Base-by-base conservation (phyloP, 257 asterid genomes). In the Fraxinus americana region DNA sequence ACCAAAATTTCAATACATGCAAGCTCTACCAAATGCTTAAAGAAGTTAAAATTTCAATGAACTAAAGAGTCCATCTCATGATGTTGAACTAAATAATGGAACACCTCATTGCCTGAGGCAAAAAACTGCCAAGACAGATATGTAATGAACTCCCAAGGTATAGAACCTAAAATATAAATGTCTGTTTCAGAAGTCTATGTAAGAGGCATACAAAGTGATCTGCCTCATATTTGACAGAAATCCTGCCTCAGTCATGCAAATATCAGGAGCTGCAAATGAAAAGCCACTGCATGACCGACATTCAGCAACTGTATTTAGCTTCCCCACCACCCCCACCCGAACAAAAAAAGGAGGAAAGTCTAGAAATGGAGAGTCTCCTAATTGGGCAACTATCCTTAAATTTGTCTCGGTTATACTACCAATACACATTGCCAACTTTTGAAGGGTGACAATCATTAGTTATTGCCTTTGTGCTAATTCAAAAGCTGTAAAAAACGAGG, bases 111-210 rank as follows among this genome's bases (percentile, higher is more conserved):
- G 30, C 71, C 10, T 0, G 71, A 67, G 59, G 59, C 45, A 61
- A 80, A 17, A 70, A 11, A 75, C 41, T 35, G 50, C 38, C 72
- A 52, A 3, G 23, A 54, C 34, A 57, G 36, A 77, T 34, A 21
- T 12, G 45, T 21, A 34, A 52, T 39, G 14, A 73, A n/a, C 70
- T 30, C 72, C 65, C 67, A 35, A 65, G 16, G 61, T 7, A 30
- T 54, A 59, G 12, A 19, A 27, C 70, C 70, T 67, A 5, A 67
- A 72, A 77, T 32, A 11, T 4, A 23, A 61, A 23, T 61, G 17
- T 61, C 68, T 19, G 17, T 21, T 61, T 25, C 34, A 61, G 34
- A 21, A 61, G 7, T 21, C 34, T 23, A 21, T 7, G 8, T 59
- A 61, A 25, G 17, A 61, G 34, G 34, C 68, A 61, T 23, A 61